Evolutionary conservation across 2,329 filamentous ascomycete genomes (phyloP).

Genomic region (Aspergillus pseudonomiae): DNA sequence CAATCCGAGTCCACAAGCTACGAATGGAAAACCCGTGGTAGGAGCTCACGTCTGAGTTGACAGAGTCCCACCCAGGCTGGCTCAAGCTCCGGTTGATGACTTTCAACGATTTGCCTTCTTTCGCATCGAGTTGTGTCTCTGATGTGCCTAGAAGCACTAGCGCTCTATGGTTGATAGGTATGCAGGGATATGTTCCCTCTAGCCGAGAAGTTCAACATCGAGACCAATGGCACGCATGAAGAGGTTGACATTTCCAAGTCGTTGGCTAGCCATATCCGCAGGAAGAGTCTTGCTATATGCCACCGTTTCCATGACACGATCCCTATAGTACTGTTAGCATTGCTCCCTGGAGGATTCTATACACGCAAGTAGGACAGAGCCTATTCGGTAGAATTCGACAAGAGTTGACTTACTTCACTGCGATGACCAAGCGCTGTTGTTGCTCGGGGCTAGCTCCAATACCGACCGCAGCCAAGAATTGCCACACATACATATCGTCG

Average conservation of each 20-base stretch:
- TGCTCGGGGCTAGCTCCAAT: slow-evolving; percentile 92
- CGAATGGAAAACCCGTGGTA: not conserved
- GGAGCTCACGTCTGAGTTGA: not conserved
- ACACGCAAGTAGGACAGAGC: slow-evolving; percentile 14
- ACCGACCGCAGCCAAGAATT: slow-evolving; percentile 92
- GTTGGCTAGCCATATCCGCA: slow-evolving; percentile 78
- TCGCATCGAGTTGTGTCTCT: not conserved
- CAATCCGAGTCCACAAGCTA: not conserved
- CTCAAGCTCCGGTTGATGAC: not conserved
- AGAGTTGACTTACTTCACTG: slow-evolving; percentile 69
- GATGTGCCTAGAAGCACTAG: not conserved
- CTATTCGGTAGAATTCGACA: too few relatives aligned
- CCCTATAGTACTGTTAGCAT: slow-evolving; percentile 48
- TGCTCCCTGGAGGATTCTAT: not conserved
- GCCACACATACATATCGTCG: slow-evolving; percentile 97
- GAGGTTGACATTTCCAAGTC: slow-evolving; percentile 89
- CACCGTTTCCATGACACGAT: slow-evolving; percentile 95
- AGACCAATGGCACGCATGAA: slow-evolving; percentile 99
- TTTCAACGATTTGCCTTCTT: not conserved
- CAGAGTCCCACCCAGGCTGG: not conserved
- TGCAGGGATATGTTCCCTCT: slow-evolving; percentile 24
- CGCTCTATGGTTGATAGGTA: not conserved
- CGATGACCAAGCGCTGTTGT: slow-evolving; percentile 89
- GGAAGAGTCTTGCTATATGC: slow-evolving; percentile 85
- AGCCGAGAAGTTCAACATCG: slow-evolving; percentile 79